Percentiles rank a stretch among this genome's conserved stretches.
These are phyloP conservation scores for Emergomyces pasteurianus DNA, from an alignment of 2,329 filamentous ascomycete species.

Conservation along the genomic window DNA sequence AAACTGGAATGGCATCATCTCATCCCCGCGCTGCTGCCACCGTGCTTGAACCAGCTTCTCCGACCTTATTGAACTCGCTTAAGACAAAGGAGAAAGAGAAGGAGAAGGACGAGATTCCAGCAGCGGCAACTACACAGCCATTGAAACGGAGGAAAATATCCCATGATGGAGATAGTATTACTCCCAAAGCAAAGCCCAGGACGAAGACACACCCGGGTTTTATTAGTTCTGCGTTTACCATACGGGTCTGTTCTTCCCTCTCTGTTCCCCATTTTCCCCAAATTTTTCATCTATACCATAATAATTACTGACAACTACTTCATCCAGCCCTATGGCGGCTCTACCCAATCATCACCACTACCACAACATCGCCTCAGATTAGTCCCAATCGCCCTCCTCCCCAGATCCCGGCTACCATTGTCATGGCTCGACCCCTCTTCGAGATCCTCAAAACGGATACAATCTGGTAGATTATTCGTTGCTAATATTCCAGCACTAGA, in stretches of 20 bases:
- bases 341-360: constrained; percentile 24
- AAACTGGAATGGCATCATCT: constrained; percentile 26
- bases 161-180: constrained; percentile 8
- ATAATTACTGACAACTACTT: background rate
- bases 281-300: too few relatives aligned
- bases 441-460: constrained; percentile 16
- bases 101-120: background rate
- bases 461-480: constrained; percentile 26
- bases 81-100: background rate
- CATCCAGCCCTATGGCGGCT: constrained; percentile 24
- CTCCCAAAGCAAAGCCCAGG: background rate
- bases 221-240: constrained; percentile 15
- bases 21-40: constrained; percentile 14
- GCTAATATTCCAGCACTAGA: constrained; percentile 28
- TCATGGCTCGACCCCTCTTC: constrained; percentile 27
- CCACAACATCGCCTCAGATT: constrained; percentile 25
- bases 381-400: constrained; percentile 24
- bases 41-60: constrained; percentile 24
- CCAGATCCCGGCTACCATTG: constrained; percentile 26
- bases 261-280: too few relatives aligned
- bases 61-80: constrained; percentile 21
- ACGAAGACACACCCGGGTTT: constrained; percentile 5
- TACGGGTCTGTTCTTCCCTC: constrained; percentile 18
- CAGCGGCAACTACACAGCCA: background rate
- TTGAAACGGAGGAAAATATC: constrained; percentile 23